phyloP scores from a whole-genome alignment of 2,329 filamentous ascomycete species.

The Ceratocystis lukuohia region DNA sequence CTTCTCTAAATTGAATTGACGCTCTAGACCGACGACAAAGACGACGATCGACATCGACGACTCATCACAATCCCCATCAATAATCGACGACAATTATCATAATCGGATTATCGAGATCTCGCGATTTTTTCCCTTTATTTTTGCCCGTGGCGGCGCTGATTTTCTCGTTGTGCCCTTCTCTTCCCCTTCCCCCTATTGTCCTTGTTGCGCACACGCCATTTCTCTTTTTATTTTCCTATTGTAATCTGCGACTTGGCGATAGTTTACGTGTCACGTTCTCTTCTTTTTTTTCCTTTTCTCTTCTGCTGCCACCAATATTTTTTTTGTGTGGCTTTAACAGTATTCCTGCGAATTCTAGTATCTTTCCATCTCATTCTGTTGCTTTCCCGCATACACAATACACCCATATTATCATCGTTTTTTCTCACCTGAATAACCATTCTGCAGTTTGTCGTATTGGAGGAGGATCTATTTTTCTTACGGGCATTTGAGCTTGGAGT shows the following conservation, averaged over 20 bases:
- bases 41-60: constrained; percentile 5
- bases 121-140: neutral
- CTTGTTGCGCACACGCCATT: constrained; percentile 19
- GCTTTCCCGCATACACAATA: constrained; percentile 15
- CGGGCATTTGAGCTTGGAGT: constrained; percentile 17
- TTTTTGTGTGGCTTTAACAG: neutral
- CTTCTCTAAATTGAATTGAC: neutral
- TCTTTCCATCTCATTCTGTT: neutral
- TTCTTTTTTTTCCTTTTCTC: neutral
- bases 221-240: constrained; percentile 28
- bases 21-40: neutral
- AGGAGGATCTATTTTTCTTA: constrained; percentile 15
- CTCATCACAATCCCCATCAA: neutral
- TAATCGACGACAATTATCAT: neutral
- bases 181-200: neutral
- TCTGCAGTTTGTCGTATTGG: constrained; percentile 15
- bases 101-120: neutral
- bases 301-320: neutral
- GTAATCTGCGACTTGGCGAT: constrained; percentile 28
- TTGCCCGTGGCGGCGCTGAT: neutral
- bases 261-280: constrained; percentile 1
- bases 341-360: neutral
- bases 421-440: constrained; percentile 10
- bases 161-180: too few species aligned
- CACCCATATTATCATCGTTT: constrained; percentile 16